Evolutionary conservation across 495 filamentous ascomycete species (phyloP), one percentile per base, ranked within the genome.

Genomic region (Lophiostoma macrostomum): DNA sequence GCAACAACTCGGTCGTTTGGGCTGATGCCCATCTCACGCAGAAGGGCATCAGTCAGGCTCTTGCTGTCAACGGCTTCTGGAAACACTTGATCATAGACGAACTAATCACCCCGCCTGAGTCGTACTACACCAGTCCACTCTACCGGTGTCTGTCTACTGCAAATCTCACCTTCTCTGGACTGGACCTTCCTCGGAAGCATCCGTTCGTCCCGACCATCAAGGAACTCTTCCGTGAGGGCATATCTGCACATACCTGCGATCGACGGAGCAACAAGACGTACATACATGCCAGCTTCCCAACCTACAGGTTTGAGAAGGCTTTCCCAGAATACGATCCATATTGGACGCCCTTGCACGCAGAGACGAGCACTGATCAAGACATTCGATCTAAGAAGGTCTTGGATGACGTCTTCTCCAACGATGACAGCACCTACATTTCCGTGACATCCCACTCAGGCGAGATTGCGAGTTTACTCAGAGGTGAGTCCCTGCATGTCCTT

Each of bases 181-280:
- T 88, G 3, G 34, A 66, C 7, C 66, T 85, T 0, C 82, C 83
- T 0, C 38, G 52, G 11, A 53, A 58, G 14, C 61, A 62, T 14
- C 66, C 80, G 4, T 88, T 86, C 68, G 69, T 67, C 0, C 85
- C 86, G 0, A 70, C 73, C 1, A 72, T 93, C 61, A 87, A 85
- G 63, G 86, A 91, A 62, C 66, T 64, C 14, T 57, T 91, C 51
- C 79, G 89, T 36, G 89, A 95, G 60, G 73, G 76, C 1, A 80
- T 90, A 48, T 80, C 80, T 36, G 73, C 83, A 37, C 88, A 93
- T 64, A 91, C 88, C 6, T 95, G 88, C 66, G 88, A 95, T 65
- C 79, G 82, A 12, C 77, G 89, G 1, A 74, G 75, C 43, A 74
- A 56, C 22, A 77, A 76, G 42, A 69, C 71, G 3, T 78, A 74